Evolutionary conservation across 164 flowering plant genomes (phyloP), one percentile per base, ranked within the genome.

Genomic region (Stephania cephalantha): DNA sequence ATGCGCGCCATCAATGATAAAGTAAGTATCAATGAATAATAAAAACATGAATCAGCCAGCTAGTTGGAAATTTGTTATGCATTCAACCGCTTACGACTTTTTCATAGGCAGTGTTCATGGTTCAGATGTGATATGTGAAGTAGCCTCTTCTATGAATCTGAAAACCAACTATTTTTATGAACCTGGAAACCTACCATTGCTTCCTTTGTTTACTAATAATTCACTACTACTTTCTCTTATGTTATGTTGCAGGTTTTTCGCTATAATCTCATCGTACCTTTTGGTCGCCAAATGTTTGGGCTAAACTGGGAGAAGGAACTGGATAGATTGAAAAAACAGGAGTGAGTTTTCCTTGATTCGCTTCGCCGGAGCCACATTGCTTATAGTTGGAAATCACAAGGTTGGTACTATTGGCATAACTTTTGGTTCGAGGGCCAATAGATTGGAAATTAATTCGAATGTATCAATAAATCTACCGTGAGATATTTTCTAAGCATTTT

Each of bases 241-340:
- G 5, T 0, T 46, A 46, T 22, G 70, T 74, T 86, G 86, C 88
- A 92, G 98, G 97, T 95, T 64, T 88, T 92, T 66, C 84, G 87
- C 31, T 92, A 95, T 78, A 95, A 95, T 77, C 89, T 95, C n/a
- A 90, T 92, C 50, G 98, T 90, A 12, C 98, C 98, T 0, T 91
- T 91, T 78, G 97, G 97, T 7, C 90, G 97, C 50, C 98, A 92
- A 82, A 90, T 92, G 91, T 85, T 77, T 76, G 98, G 97, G 45
- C 82, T 95, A 17, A 91, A 88, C 70, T 95, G 98, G 97, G 95
- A 95, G 86, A 95, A 87, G 80, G 98, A 95, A 82, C 20, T 95
- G 18, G 87, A 79, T 76, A 85, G 85, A 42, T 44, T 92, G 53
- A 79, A 85, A 73, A 83, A 77, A 70, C 73, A 72, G 72, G 42